phyloP scores from a whole-genome alignment of 179 eudicot genomes.

The Sideroxylon spinosum region DNA sequence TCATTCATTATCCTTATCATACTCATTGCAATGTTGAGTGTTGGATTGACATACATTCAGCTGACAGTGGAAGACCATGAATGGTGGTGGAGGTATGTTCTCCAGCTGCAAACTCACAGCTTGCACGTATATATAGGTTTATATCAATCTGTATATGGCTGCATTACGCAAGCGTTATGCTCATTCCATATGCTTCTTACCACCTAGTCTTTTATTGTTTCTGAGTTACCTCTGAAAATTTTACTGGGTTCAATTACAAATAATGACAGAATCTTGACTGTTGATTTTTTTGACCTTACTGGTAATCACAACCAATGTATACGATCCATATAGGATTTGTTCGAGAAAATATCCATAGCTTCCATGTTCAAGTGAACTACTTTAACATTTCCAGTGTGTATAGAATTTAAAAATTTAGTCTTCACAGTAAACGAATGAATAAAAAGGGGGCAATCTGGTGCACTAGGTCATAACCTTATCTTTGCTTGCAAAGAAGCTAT shows the following conservation, averaged over 20 bases:
- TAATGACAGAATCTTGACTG: background rate
- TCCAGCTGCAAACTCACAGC: background rate
- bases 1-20: conserved; percentile 50
- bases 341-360: background rate
- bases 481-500: too few species aligned
- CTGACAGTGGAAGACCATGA: conserved; percentile 63
- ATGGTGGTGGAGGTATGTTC: conserved; percentile 85
- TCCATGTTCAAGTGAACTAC: conserved; percentile 1
- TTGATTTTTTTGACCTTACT: background rate
- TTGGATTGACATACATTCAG: conserved; percentile 69
- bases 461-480: too few species aligned
- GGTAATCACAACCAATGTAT: background rate
- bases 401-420: background rate
- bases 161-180: background rate
- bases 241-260: background rate
- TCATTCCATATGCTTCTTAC: background rate
- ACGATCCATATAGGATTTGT: background rate
- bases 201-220: background rate
- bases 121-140: background rate
- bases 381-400: background rate
- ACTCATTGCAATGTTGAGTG: conserved; percentile 56
- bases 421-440: background rate
- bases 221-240: background rate
- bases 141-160: background rate
- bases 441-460: too few species aligned